Evolutionary conservation across 148 eudicot species (phyloP), one percentile per base, ranked within the genome.

Genomic region (Vaccinium corymbosum): DNA sequence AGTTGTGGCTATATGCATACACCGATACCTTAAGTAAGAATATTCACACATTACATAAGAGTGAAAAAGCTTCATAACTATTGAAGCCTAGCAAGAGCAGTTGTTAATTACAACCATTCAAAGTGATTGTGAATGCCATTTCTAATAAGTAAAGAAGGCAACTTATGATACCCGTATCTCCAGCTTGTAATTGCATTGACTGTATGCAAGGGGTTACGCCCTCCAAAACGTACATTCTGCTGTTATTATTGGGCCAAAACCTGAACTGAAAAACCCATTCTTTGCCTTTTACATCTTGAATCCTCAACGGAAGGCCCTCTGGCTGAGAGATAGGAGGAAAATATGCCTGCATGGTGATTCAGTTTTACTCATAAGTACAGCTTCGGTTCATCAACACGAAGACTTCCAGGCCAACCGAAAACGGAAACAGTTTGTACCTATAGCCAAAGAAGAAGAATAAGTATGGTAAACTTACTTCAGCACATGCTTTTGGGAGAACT

Each of bases 401-500:
- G 38, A 53, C 48, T 72, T 53, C 11, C 64, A 52, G 13, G 49
- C 11, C 14, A 17, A 82, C 38, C 25, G 15, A 66, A 25, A 78
- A 25, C 4, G 20, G 20, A 38, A 1, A 72, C 12, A 72, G 17
- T 49, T 50, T 13, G 71, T 48, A 3, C 57, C 81, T 12, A 29
- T 62, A 59, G 62, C 79, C 50, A 82, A 73, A 85, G 50, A 11
- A 46, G 38, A 84, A 82, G 48, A 51, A 71, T 25, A 38, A 20
- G 29, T n/a, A 64, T 46, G 55, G 79, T 13, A 70, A 84, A 92
- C 94, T 91, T 90, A 97, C 99, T 88, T 97, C 98, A 78, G 99
- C 99, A 87, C 99, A 97, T 84, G 99, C 99, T 94, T 97, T 97
- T 66, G 99, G 99, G 85, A 97, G 98, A 87, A 97, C 99, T 86